Evolutionary conservation across 2,329 filamentous ascomycete species (phyloP), one percentile per base, ranked within the genome.

Genomic region (Apiospora marii): DNA sequence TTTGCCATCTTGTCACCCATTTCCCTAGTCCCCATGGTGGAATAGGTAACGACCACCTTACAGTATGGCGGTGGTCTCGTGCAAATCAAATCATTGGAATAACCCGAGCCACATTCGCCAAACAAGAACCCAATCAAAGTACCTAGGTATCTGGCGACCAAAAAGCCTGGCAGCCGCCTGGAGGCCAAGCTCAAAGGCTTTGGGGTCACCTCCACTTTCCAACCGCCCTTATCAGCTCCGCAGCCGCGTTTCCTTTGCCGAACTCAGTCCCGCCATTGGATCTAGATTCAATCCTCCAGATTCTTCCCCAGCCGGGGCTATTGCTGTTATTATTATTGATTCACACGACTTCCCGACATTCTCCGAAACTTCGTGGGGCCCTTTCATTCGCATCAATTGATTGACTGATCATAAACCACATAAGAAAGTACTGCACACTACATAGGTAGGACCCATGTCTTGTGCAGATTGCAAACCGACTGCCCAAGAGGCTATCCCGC

Each of bases 161-260:
- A n/a, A 37, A 14, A 30, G 58, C 30, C n/a, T 49, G n/a, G n/a
- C 22, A 3, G 6, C 6, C 5, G n/a, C 44, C n/a, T 49, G 46
- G 46, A 19, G 46, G 46, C 19, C 37, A 41, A 7, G 37, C 37
- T 41, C 37, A 7, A 41, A 41, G 5, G 5, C 37, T 41, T 30
- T 58, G 12, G 49, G 51, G 58, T n/a, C 58, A 24, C 34, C 58
- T 41, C 58, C 58, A 64, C 58, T 64, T 64, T 64, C 58, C 58
- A 64, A 64, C 34, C 58, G 34, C 12, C 34, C 58, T 64, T 41
- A 64, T n/a, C 58, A 41, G 34, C 34, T 64, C 58, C 58, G 58
- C 58, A 64, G 34, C 58, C 58, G 58, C 58, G 34, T 34, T 61
- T 34, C 34, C 58, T 64, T 64, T 64, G 58, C 58, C 58, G 58